These are phyloP conservation scores for Hypoxylon sp. DNA, from an alignment of 2,329 filamentous ascomycete genomes.

Conservation along the genomic window DNA sequence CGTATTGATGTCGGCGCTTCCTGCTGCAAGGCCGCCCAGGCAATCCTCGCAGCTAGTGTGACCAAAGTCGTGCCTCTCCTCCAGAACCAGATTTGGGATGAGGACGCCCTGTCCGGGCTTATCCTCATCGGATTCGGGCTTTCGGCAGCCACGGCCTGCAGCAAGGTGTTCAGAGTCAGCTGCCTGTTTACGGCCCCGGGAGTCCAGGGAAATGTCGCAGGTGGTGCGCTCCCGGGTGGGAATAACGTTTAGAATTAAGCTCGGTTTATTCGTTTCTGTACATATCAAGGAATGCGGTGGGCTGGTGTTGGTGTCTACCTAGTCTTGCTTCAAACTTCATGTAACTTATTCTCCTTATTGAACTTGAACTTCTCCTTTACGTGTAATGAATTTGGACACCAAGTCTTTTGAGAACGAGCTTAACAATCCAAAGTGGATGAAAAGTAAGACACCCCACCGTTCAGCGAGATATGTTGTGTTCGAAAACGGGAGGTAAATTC, in stretches of 20 bases:
- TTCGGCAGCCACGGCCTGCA: not conserved
- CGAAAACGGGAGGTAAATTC: no score
- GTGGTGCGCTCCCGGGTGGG: not conserved
- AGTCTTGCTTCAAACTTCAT: no score
- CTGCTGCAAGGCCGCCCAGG: slow-evolving; percentile 5
- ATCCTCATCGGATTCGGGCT: slow-evolving; percentile 1
- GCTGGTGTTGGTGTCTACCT: no score
- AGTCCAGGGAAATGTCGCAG: not conserved
- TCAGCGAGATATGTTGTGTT: no score
- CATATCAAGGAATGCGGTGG: no score
- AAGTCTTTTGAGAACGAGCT: no score
- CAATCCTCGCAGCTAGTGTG: not conserved
- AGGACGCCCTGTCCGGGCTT: not conserved
- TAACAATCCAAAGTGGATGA: no score
- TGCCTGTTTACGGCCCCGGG: not conserved
- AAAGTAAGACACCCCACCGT: no score
- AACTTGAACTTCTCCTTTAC: no score
- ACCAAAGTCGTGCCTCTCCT: not conserved
- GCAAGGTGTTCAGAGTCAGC: not conserved
- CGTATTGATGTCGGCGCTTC: not conserved
- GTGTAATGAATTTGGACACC: no score
- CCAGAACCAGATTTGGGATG: slow-evolving; percentile 3
- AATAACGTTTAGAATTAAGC: not conserved
- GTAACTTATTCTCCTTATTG: no score
- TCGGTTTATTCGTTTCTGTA: no score